Evolutionary conservation across 2,329 filamentous ascomycete genomes (phyloP), one percentile per base, ranked within the genome.

Genomic region (Albophoma yamanashiensis): DNA sequence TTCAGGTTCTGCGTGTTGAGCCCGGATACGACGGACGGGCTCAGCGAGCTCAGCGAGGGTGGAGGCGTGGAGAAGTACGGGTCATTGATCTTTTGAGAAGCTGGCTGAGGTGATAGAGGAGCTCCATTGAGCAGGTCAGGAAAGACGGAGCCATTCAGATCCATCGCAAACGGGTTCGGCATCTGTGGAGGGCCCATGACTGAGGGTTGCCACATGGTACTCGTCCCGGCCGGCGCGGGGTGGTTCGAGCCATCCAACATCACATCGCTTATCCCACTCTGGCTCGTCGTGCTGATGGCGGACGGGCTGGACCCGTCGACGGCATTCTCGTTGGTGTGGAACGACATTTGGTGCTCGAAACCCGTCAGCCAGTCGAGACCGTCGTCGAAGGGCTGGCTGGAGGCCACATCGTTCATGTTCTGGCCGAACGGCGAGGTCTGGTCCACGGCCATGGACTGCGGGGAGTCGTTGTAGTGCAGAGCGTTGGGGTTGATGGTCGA

Each of bases 231-330:
- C 60, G 80, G 75, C 43, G 81, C 78, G 47, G 82, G 79, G 65
- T 87, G 85, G 72, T 87, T 88, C 43, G 84, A 85, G 62, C 90
- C 91, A 73, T 97, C 92, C 61, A 94, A 80, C 88, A 96, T 92
- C 62, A 92, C 86, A 71, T 97, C 94, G 74, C 91, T 95, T 73
- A 92, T 89, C 57, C 88, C 90, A 71, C 89, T 93, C 70, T 95
- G 92, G 74, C 92, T 97, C 61, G 90, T 91, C 52, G 91, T 96
- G 77, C 93, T 97, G 73, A 97, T 93, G 55, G 92, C 92, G 11
- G 94, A 97, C 20, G 94, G 94, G 17, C 94, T 97, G 14, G 94
- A 97, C 61, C 89, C 92, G 68, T 96, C 93, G 59, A 97, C 84
- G 36, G 90, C 91, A 65, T 87, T 88, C 67, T 96, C 92, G 68